Percentiles rank a stretch among this genome's conserved stretches.
Conservation (phyloP, 1,284 basidiomycete genomes). For the Cutaneotrichosporon daszewskae region DNA sequence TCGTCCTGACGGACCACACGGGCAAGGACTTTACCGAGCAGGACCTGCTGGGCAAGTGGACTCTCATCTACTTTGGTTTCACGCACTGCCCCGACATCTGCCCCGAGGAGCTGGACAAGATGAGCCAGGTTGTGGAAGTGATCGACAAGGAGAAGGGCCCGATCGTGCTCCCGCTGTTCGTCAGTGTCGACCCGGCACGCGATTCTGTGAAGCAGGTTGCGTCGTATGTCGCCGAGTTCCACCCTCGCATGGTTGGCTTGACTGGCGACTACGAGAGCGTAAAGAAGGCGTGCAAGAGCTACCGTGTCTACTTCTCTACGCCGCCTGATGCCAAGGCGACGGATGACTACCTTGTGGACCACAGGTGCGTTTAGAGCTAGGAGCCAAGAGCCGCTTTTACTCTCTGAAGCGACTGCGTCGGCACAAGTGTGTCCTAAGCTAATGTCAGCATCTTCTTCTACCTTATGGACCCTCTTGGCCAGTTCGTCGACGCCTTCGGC, state of each 20-base stretch:
- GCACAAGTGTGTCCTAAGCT: too few relatives aligned
- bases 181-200: constrained; percentile 92
- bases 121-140: constrained; percentile 70
- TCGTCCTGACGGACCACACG: constrained; percentile 65
- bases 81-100: constrained; percentile 98
- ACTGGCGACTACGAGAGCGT: constrained; percentile 80
- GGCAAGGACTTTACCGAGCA: constrained; percentile 72
- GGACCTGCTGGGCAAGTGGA: constrained; percentile 75
- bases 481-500: constrained; percentile 93
- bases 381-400: too few relatives aligned
- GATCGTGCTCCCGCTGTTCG: constrained; percentile 75
- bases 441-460: constrained; percentile 94
- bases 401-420: too few relatives aligned
- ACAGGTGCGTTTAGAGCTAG: constrained; percentile 48
- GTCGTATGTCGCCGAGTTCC: constrained; percentile 68
- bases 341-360: constrained; percentile 92
- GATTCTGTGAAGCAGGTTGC: constrained; percentile 62
- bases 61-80: constrained; percentile 92
- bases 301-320: constrained; percentile 97
- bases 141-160: constrained; percentile 62
- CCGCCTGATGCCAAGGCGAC: constrained; percentile 71
- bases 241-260: constrained; percentile 81
- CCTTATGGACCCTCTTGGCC: constrained; percentile 91
- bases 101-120: constrained; percentile 96
- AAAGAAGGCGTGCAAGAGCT: constrained; percentile 86